phyloP scores from a whole-genome alignment of 345 rosid genomes.

The Corchorus capsularis region DNA sequence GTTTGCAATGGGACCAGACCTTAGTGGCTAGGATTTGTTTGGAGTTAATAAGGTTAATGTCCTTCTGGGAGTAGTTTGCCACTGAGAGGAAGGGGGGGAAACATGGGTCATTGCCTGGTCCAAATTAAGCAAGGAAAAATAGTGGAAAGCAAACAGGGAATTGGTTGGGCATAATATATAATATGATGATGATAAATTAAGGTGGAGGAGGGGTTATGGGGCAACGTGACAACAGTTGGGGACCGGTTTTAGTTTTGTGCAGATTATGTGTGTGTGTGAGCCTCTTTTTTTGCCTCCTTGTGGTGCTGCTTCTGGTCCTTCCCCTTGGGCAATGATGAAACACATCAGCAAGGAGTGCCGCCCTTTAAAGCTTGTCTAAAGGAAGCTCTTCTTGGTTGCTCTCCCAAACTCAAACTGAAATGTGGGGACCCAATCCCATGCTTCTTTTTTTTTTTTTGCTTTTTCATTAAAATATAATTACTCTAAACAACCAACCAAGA shows the following conservation, averaged over 20 bases:
- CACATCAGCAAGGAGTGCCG: constrained; percentile 21
- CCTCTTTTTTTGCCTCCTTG: constrained; percentile 3
- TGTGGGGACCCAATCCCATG: constrained; percentile 20
- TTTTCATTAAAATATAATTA: not conserved
- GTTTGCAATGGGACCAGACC: too few species aligned
- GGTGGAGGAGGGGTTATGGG: constrained; percentile 31
- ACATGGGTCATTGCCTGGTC: constrained; percentile 13
- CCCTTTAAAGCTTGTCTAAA: constrained; percentile 14
- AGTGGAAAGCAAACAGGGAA: not conserved
- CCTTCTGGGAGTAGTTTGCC: not conserved
- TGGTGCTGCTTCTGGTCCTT: constrained; percentile 22
- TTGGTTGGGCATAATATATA: not conserved
- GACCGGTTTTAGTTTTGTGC: not conserved
- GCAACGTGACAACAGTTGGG: constrained; percentile 19
- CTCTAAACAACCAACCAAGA: not conserved
- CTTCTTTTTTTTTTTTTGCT: not conserved
- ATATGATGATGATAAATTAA: not conserved
- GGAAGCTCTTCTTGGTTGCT: not conserved
- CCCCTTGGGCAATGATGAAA: constrained; percentile 22
- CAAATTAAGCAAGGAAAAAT: constrained; percentile 3
- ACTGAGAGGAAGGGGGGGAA: not conserved
- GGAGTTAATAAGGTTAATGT: not conserved
- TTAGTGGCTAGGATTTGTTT: not conserved
- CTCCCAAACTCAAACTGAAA: constrained; percentile 15
- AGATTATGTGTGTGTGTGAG: constrained; percentile 6